These are phyloP conservation scores for Colletotrichum filicis DNA, from an alignment of 2,329 filamentous ascomycete species.

Conservation along the genomic window DNA sequence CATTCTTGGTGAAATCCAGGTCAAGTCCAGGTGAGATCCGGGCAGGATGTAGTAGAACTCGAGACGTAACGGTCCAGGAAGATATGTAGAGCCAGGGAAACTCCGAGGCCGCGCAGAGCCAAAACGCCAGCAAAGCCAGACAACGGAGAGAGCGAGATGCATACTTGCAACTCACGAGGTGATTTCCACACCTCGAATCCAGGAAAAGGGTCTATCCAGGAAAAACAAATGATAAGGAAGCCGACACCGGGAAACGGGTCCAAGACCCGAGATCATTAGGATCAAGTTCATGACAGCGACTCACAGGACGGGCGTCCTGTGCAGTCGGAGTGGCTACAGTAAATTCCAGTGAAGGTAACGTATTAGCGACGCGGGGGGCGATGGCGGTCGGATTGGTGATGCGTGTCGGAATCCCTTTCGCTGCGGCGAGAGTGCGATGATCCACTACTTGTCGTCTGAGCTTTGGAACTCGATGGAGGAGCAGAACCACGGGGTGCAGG, in stretches of 20 bases:
- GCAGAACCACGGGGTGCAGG: conserved; percentile 51
- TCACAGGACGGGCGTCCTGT: conserved; percentile 35
- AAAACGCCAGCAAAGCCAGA: conserved; percentile 32
- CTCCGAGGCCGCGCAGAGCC: conserved; percentile 14
- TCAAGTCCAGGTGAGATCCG: conserved; percentile 12
- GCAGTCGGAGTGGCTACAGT: conserved; percentile 26
- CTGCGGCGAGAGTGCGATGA: conserved; percentile 47
- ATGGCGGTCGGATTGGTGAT: conserved; percentile 51
- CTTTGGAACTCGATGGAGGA: conserved; percentile 50
- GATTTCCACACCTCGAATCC: conserved; percentile 27
- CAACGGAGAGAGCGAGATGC: conserved; percentile 32
- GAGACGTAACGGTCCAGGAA: conserved; percentile 5
- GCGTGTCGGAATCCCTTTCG: conserved; percentile 55
- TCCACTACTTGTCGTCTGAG: conserved; percentile 51
- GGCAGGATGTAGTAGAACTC: conserved; percentile 13
- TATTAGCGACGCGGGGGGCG: conserved; percentile 51
- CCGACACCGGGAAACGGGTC: conserved; percentile 36
- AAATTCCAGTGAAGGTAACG: conserved; percentile 16
- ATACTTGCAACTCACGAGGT: conserved; percentile 35
- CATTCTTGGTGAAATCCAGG: conserved; percentile 24
- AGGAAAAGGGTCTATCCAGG: conserved; percentile 30
- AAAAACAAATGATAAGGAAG: conserved; percentile 34
- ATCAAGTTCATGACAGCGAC: conserved; percentile 33
- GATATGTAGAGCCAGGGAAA: conserved; percentile 11
- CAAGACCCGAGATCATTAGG: conserved; percentile 35